Evolutionary conservation across 192 early-diverging fungal genomes (phyloP).

Genomic region (Lobulomyces angularis): DNA sequence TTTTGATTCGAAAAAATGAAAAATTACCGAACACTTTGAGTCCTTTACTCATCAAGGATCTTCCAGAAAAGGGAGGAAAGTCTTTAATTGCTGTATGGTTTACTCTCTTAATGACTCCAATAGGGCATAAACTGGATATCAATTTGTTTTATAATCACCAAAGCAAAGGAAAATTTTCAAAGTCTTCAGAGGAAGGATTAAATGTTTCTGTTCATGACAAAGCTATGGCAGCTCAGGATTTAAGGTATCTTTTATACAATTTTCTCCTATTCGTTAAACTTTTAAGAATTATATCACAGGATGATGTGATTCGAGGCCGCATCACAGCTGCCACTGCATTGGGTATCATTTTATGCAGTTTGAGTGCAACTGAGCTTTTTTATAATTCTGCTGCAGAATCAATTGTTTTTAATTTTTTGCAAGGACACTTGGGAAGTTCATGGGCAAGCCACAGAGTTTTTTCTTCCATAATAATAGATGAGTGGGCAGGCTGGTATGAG

Average conservation of each 20-base stretch:
- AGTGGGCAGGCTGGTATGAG: slow-evolving; percentile 42
- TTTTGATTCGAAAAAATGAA: neutral
- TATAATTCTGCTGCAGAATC: too few species aligned
- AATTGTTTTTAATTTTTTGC: slow-evolving; percentile 44
- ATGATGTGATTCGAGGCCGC: slow-evolving; percentile 70
- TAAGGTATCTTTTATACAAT: too few species aligned
- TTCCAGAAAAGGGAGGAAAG: slow-evolving; percentile 11
- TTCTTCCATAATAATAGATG: slow-evolving; percentile 63
- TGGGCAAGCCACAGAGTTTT: slow-evolving; percentile 71
- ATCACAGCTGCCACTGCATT: slow-evolving; percentile 64
- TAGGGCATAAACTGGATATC: slow-evolving; percentile 63
- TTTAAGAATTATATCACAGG: slow-evolving; percentile 59
- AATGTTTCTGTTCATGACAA: slow-evolving; percentile 68
- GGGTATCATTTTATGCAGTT: slow-evolving; percentile 24
- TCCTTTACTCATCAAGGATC: slow-evolving; percentile 4
- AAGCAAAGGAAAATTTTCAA: slow-evolving; percentile 2
- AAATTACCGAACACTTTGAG: neutral
- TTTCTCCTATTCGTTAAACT: too few species aligned
- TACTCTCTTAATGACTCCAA: slow-evolving; percentile 64
- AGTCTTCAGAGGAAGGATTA: slow-evolving; percentile 18
- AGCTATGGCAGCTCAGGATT: slow-evolving; percentile 84
- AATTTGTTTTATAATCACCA: slow-evolving; percentile 18
- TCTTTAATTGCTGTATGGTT: slow-evolving; percentile 47
- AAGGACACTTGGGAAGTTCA: slow-evolving; percentile 48
- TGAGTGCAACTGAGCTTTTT: slow-evolving; percentile 28